phyloP scores from a whole-genome alignment of 179 eudicot genomes.

The Drosera spatulata region DNA sequence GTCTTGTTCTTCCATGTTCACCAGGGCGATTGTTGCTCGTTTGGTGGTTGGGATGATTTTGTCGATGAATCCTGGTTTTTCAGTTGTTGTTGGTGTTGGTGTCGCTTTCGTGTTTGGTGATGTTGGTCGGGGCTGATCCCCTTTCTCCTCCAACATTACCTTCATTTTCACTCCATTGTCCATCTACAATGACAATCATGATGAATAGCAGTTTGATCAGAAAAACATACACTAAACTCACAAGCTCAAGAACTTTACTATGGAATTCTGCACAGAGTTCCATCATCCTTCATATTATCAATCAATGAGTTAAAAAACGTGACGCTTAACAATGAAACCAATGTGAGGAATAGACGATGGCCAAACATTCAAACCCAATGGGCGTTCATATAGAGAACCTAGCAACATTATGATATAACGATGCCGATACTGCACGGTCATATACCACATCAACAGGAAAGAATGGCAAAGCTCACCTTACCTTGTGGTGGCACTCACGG shows the following conservation, averaged over 20 bases:
- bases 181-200: slow-evolving; percentile 13
- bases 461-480: slow-evolving; percentile 61
- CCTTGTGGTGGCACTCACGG: slow-evolving; percentile 77
- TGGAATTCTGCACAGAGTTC: neutral
- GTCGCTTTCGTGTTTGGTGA: slow-evolving; percentile 10
- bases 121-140: slow-evolving; percentile 3
- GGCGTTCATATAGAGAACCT: neutral
- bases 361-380: too few species aligned
- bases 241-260: neutral
- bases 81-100: slow-evolving; percentile 8
- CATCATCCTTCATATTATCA: too few species aligned
- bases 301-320: too few species aligned
- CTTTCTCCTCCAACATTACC: slow-evolving; percentile 41
- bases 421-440: neutral
- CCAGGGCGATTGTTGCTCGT: slow-evolving; percentile 31
- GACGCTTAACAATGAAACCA: too few species aligned
- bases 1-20: slow-evolving; percentile 37
- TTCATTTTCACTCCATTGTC: slow-evolving; percentile 62
- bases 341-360: too few species aligned
- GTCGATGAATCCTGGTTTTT: slow-evolving; percentile 52
- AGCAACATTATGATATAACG: neutral
- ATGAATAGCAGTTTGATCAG: neutral
- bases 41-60: slow-evolving; percentile 17
- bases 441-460: neutral
- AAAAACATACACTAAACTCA: neutral